Evolutionary conservation across 768 basidiomycete species (phyloP).

Genomic region (Agaricus sinodeliciosus): DNA sequence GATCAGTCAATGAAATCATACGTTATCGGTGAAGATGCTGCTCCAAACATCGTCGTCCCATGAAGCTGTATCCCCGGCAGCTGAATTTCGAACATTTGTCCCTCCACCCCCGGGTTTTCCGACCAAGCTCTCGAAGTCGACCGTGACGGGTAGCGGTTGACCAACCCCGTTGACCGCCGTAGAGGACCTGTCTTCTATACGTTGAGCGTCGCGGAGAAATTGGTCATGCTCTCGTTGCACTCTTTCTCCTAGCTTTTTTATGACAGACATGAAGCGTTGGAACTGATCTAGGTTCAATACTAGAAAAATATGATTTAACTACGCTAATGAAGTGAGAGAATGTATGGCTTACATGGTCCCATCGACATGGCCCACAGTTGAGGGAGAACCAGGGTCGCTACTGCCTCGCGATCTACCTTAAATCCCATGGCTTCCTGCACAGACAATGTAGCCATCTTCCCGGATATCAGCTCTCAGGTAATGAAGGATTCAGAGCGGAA

Average conservation of each 20-base stretch:
- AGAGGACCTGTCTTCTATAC: slow-evolving; percentile 74
- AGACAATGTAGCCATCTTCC: slow-evolving; percentile 78
- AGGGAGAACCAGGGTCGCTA: slow-evolving; percentile 81
- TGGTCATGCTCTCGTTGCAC: slow-evolving; percentile 92
- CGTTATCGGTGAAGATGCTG: slow-evolving; percentile 52
- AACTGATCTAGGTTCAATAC: slow-evolving; percentile 86
- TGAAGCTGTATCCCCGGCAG: slow-evolving; percentile 28
- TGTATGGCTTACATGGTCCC: slow-evolving; percentile 65
- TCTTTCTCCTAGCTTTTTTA: slow-evolving; percentile 69
- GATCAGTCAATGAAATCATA: slow-evolving; percentile 16
- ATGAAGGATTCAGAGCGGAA: background rate
- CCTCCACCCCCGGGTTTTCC: slow-evolving; percentile 32
- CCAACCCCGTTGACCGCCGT: slow-evolving; percentile 36
- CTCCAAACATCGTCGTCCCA: slow-evolving; percentile 90
- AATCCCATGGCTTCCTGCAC: slow-evolving; percentile 96
- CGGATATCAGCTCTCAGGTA: background rate
- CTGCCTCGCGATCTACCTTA: slow-evolving; percentile 90
- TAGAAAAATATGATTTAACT: slow-evolving; percentile 18
- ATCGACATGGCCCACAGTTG: slow-evolving; percentile 98
- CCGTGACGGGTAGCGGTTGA: slow-evolving; percentile 28
- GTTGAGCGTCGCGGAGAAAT: slow-evolving; percentile 87
- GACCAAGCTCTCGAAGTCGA: slow-evolving; percentile 87
- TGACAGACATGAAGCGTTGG: slow-evolving; percentile 84
- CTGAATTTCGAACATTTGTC: slow-evolving; percentile 37
- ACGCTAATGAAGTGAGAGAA: background rate